These are phyloP conservation scores for Agrocybe chaxingu DNA, from an alignment of 768 basidiomycete species.

Conservation along the genomic window DNA sequence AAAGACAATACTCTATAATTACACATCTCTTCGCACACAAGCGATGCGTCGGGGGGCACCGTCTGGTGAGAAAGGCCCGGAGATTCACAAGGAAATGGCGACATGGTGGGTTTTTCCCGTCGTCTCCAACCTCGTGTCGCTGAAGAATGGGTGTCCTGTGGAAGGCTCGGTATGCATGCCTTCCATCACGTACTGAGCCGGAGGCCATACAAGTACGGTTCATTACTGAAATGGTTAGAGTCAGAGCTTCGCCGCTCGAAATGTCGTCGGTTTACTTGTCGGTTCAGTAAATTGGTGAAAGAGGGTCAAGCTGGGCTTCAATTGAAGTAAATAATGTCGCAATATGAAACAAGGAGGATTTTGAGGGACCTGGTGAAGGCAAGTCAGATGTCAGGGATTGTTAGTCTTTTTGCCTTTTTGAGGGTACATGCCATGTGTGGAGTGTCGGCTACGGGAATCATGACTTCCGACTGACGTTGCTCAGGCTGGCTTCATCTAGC, in stretches of 20 bases:
- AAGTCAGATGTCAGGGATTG: too few relatives aligned
- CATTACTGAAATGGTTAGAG: constrained; percentile 44
- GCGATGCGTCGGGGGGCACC: constrained; percentile 17
- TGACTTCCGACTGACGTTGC: too few relatives aligned
- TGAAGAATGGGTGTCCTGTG: constrained; percentile 1
- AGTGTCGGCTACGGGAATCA: too few relatives aligned
- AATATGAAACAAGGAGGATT: neutral
- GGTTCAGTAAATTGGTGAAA: constrained; percentile 45
- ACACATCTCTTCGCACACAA: constrained; percentile 48
- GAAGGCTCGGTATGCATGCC: constrained; percentile 79
- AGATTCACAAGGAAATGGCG: constrained; percentile 47
- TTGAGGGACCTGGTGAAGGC: too few relatives aligned
- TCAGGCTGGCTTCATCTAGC: too few relatives aligned
- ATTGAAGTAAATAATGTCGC: constrained; percentile 4
- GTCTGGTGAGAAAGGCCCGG: constrained; percentile 18
- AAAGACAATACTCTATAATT: constrained; percentile 60
- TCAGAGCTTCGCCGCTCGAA: constrained; percentile 48
- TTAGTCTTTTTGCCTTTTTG: too few relatives aligned
- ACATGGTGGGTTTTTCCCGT: constrained; percentile 48
- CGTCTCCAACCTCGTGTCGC: neutral
- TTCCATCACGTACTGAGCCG: constrained; percentile 63
- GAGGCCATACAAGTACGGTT: constrained; percentile 46
- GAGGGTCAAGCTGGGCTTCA: constrained; percentile 36
- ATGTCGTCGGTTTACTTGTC: constrained; percentile 36
- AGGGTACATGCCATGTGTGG: too few relatives aligned